Conservation (phyloP, 23 red algal genomes). For the Agarophyton chilense region DNA sequence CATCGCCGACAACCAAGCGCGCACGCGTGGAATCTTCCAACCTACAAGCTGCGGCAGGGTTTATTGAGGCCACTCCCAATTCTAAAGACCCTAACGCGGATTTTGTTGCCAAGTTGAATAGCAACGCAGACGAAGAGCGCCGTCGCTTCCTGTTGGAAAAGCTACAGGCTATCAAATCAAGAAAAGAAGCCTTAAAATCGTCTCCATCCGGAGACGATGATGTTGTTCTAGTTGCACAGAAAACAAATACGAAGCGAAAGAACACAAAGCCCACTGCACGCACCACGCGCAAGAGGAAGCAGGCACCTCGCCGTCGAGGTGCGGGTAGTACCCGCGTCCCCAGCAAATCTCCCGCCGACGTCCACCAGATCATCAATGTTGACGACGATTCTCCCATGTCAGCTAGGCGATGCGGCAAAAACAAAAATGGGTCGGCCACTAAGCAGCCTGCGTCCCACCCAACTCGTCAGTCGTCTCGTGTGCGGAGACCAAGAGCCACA, state of each 20-base stretch:
- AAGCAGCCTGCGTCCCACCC: not conserved
- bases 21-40: slow-evolving; percentile 4
- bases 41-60: not conserved
- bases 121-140: slow-evolving; percentile 31
- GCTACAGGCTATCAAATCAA: slow-evolving; percentile 39
- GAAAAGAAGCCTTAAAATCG: slow-evolving; percentile 15
- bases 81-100: not conserved
- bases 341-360: not conserved
- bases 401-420: too few species aligned
- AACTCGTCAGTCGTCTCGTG: slow-evolving; percentile 33
- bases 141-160: slow-evolving; percentile 29
- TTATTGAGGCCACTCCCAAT: not conserved
- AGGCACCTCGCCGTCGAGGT: slow-evolving; percentile 2
- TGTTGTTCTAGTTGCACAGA: slow-evolving; percentile 9
- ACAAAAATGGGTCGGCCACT: too few species aligned
- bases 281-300: not conserved
- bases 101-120: slow-evolving; percentile 14
- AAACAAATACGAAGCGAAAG: not conserved
- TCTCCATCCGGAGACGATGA: not conserved
- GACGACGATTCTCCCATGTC: slow-evolving; percentile 5
- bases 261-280: not conserved
- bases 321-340: not conserved
- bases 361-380: slow-evolving; percentile 26
- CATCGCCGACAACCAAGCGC: slow-evolving; percentile 13
- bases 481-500: slow-evolving; percentile 29